Base-by-base conservation (phyloP, 805 yeast species). In the Cyberlindnera bimundalis region DNA sequence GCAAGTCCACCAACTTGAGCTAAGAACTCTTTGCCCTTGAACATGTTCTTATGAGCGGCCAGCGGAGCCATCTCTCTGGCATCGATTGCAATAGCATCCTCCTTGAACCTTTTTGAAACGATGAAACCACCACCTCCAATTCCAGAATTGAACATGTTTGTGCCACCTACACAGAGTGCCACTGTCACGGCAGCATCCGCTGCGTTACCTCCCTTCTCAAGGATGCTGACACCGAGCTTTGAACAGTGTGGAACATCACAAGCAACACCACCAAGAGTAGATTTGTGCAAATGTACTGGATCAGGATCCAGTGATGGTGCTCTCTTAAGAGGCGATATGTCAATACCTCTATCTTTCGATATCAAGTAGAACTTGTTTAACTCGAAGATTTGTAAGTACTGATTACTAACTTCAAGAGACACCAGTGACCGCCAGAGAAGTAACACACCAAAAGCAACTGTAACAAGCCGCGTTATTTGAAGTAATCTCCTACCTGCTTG, bases 131-230 rank as follows among this genome's bases (percentile, higher is more conserved):
- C 87, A 9, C 99, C 98, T 7, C 97, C 96, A 31, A 91, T 81
- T 0, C 97, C 96, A 2, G 95, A 81, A 43, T 82, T 81, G 65
- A 83, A 87, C 47, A 88, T 80, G 56, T 86, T 85, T 17, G 87
- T 64, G 39, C 85, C 72, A 2, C 98, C 98, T 24, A 91, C 78
- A 57, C 99, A 91, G 21, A 91, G 68, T 0, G 95, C 87, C 11
- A 86, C 84, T 0, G 96, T 83, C 2, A 91, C 82, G 0, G 96
- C 86, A 0, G 96, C 96, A 59, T 91, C 99, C 0, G 96, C 96
- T 2, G 97, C 96, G 53, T 78, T 81, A 0, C 96, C 95, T 7
- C 55, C 59, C 14, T 52, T 55, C 19, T 49, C 33, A 5, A 66
- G 46, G 10, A 67, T 57, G 6, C 51, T 43, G 1, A 59, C 37